phyloP scores from a whole-genome alignment of 345 rosid genomes.

The Camelina hispida region DNA sequence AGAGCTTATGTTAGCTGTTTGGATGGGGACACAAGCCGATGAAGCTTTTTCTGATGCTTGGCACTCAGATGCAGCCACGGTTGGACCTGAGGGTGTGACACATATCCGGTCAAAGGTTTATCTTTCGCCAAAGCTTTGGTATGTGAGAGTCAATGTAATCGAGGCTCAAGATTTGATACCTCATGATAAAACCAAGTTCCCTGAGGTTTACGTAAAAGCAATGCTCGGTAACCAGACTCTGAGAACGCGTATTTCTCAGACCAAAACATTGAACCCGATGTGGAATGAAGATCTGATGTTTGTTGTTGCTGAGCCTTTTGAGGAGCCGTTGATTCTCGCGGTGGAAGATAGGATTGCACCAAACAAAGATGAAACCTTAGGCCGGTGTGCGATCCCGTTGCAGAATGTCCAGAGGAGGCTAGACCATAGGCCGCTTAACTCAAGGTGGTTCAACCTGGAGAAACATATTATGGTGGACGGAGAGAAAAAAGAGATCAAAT shows the following conservation, averaged over 20 bases:
- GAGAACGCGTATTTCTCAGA: conserved; percentile 66
- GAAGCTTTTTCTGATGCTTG: conserved; percentile 97
- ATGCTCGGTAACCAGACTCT: conserved; percentile 64
- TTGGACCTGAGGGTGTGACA: conserved; percentile 61
- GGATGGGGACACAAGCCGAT: conserved; percentile 99
- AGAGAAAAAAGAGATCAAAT: conserved; percentile 79
- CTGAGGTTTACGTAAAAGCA: conserved; percentile 85
- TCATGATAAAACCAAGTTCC: conserved; percentile 71
- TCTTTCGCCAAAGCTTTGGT: conserved; percentile 94
- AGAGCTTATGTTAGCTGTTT: conserved; percentile 95
- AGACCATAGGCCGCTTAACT: conserved; percentile 76
- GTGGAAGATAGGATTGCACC: conserved; percentile 80
- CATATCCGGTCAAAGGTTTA: conserved; percentile 90
- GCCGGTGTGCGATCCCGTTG: conserved; percentile 63
- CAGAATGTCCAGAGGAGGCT: conserved; percentile 75
- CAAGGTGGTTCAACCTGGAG: conserved; percentile 86
- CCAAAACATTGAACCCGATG: conserved; percentile 79
- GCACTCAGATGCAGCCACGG: conserved; percentile 96
- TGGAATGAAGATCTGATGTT: conserved; percentile 99
- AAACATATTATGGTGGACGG: conserved; percentile 73
- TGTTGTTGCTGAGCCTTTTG: conserved; percentile 92
- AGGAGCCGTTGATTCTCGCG: conserved; percentile 72
- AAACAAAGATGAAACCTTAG: conserved; percentile 78
- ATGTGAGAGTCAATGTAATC: conserved; percentile 88
- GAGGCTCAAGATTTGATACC: conserved; percentile 95